These are phyloP conservation scores for Fistulinella prunicolor DNA, from an alignment of 768 basidiomycete species.

Conservation along the genomic window DNA sequence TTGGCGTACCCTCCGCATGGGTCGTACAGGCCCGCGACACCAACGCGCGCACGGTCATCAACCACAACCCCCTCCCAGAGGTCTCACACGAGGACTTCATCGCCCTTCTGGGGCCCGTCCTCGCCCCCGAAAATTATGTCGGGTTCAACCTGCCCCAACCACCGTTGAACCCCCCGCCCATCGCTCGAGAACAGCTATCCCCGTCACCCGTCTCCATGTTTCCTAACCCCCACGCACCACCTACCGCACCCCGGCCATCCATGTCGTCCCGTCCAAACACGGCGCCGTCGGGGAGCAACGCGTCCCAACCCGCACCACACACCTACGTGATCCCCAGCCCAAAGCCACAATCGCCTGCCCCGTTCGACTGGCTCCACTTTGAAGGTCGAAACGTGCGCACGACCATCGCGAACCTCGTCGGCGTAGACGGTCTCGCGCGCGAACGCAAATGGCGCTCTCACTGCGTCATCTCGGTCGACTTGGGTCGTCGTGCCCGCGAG, in stretches of 20 bases:
- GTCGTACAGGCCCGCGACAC: conserved; percentile 72
- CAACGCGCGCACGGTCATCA: conserved; percentile 66
- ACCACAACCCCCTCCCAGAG: conserved; percentile 86
- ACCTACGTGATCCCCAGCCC: conserved; percentile 27
- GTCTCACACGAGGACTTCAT: conserved; percentile 87
- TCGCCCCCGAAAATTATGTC: conserved; percentile 78
- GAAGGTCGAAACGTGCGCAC: conserved; percentile 80
- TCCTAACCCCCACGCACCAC: conserved; percentile 21
- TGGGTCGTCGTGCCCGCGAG: conserved; percentile 69
- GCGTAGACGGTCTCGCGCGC: conserved; percentile 75
- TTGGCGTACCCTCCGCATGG: conserved; percentile 80
- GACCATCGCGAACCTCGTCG: conserved; percentile 73
- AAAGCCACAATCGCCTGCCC: conserved; percentile 63
- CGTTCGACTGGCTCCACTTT: conserved; percentile 86
- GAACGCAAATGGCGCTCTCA: conserved; percentile 83
- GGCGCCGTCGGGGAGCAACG: conserved; percentile 25
- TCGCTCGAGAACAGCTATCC: conserved; percentile 17
- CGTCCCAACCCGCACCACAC: conserved; percentile 4
- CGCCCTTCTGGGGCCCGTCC: conserved; percentile 70
- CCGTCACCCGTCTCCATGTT: conserved; percentile 31
- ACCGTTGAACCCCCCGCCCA: conserved; percentile 19
- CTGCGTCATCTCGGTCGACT: conserved; percentile 78
- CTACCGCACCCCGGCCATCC: conserved; percentile 33
- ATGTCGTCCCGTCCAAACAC: conserved; percentile 33
- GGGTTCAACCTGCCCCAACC: conserved; percentile 22